phyloP scores from a whole-genome alignment of 345 rosid genomes.

The Ceriops tagal region DNA sequence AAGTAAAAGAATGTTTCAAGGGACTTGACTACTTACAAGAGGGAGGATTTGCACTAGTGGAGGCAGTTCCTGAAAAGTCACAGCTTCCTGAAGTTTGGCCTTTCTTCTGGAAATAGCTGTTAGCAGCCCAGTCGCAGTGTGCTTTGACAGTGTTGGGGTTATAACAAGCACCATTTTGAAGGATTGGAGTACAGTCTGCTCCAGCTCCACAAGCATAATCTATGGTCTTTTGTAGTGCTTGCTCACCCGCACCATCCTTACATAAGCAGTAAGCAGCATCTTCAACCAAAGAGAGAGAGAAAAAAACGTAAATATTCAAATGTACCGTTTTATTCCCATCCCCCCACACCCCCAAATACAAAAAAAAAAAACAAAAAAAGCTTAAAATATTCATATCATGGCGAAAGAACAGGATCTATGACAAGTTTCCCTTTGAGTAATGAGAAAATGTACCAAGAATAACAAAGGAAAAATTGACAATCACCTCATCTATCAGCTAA shows the following conservation, averaged over 20 bases:
- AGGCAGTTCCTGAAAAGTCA: conserved; percentile 71
- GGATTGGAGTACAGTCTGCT: conserved; percentile 27
- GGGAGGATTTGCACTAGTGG: conserved; percentile 19
- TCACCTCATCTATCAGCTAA: not conserved
- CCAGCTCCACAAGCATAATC: conserved; percentile 91
- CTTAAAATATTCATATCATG: no score
- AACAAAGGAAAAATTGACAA: not conserved
- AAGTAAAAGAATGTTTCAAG: no score
- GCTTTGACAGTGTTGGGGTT: conserved; percentile 75
- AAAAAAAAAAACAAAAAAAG: not conserved
- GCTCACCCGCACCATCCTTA: conserved; percentile 57
- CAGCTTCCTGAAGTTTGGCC: conserved; percentile 55
- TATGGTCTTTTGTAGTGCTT: conserved; percentile 54
- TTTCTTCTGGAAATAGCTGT: conserved; percentile 76
- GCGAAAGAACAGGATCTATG: no score
- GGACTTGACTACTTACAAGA: conserved; percentile 7
- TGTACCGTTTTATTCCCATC: not conserved
- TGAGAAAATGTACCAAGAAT: not conserved
- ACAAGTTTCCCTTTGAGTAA: no score
- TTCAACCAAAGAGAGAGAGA: conserved; percentile 12
- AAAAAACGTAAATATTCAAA: not conserved
- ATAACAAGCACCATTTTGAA: conserved; percentile 68
- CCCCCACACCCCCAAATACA: no score
- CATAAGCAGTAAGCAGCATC: conserved; percentile 74
- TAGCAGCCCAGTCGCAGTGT: conserved; percentile 89